These are phyloP conservation scores for Trichoderma guizhouense DNA, from an alignment of 2,329 filamentous ascomycete species.

Conservation along the genomic window DNA sequence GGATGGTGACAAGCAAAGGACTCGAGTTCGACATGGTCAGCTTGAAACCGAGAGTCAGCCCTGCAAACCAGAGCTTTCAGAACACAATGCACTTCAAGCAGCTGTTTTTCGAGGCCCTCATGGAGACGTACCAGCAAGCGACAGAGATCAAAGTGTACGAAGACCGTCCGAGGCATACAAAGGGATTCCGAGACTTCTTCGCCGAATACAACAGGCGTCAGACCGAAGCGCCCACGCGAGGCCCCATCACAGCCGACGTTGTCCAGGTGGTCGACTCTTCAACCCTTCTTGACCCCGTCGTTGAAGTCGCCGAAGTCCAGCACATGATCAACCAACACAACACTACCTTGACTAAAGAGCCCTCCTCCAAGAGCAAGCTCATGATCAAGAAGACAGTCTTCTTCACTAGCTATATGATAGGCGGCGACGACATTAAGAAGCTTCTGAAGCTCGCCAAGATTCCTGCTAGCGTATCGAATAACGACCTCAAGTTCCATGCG, in stretches of 20 bases:
- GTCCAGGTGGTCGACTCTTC: conserved; percentile 78
- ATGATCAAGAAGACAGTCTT: conserved; percentile 83
- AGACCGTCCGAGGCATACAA: conserved; percentile 65
- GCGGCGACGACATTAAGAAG: conserved; percentile 65
- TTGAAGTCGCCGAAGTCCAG: conserved; percentile 80
- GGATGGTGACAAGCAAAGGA: conserved; percentile 72
- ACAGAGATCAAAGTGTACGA: conserved; percentile 78
- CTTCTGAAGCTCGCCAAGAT: conserved; percentile 68
- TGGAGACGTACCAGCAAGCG: conserved; percentile 81
- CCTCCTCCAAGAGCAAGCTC: conserved; percentile 45
- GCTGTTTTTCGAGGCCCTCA: conserved; percentile 70
- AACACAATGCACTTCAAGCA: conserved; percentile 94
- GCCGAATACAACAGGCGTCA: conserved; percentile 66
- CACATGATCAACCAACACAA: conserved; percentile 90
- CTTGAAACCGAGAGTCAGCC: conserved; percentile 81
- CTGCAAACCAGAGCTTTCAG: conserved; percentile 71
- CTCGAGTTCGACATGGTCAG: conserved; percentile 86
- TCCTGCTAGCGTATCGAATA: conserved; percentile 58
- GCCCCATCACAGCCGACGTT: conserved; percentile 72
- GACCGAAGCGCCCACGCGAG: conserved; percentile 50
- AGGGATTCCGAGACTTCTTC: conserved; percentile 83
- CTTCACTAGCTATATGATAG: conserved; percentile 89
- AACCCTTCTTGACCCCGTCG: conserved; percentile 70
- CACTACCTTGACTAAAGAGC: conserved; percentile 37
- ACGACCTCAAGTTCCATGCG: conserved; percentile 75